A percentile compares a stretch with the other conserved stretches of the same genome.
phyloP scores from a whole-genome alignment of 2,329 filamentous ascomycete species.

The Intubia oerlemansii region DNA sequence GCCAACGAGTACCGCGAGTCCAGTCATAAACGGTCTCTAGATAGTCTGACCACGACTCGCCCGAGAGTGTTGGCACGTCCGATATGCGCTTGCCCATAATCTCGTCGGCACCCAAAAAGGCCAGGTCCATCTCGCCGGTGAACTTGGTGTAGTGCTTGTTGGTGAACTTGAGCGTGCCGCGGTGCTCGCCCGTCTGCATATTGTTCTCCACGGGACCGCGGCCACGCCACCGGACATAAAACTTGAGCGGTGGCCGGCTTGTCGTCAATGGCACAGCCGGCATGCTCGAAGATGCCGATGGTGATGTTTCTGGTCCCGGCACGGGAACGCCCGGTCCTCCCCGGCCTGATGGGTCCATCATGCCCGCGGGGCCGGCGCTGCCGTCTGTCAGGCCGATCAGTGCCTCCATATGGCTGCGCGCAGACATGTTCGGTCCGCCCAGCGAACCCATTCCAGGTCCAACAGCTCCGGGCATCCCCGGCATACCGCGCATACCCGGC shows the following conservation, averaged over 20 bases:
- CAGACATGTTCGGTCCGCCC: conserved; percentile 2
- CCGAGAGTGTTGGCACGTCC: conserved; percentile 5
- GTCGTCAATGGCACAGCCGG: conserved; percentile 2
- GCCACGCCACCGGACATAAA: conserved; percentile 10
- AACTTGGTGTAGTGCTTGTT: conserved; percentile 11
- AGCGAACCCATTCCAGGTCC: no score
- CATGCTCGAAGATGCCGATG: no score
- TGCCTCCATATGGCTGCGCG: no score
- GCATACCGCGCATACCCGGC: conserved; percentile 4
- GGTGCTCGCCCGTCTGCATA: conserved; percentile 8
- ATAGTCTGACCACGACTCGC: conserved; percentile 10
- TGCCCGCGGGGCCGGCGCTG: not conserved
- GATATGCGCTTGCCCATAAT: conserved; percentile 10
- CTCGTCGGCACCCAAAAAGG: conserved; percentile 8
- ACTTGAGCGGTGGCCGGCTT: conserved; percentile 7
- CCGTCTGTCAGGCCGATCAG: not conserved
- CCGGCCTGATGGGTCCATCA: no score
- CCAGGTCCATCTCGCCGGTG: conserved; percentile 9
- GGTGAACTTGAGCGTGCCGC: conserved; percentile 11
- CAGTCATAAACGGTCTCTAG: conserved; percentile 10
- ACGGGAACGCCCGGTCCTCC: no score
- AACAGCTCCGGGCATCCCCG: conserved; percentile 3
- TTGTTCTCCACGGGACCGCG: conserved; percentile 10
- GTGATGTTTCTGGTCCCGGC: no score
- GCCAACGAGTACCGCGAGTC: conserved; percentile 7